Evolutionary conservation across 2,329 filamentous ascomycete genomes (phyloP).

Genomic region (Alternaria brassicicola): DNA sequence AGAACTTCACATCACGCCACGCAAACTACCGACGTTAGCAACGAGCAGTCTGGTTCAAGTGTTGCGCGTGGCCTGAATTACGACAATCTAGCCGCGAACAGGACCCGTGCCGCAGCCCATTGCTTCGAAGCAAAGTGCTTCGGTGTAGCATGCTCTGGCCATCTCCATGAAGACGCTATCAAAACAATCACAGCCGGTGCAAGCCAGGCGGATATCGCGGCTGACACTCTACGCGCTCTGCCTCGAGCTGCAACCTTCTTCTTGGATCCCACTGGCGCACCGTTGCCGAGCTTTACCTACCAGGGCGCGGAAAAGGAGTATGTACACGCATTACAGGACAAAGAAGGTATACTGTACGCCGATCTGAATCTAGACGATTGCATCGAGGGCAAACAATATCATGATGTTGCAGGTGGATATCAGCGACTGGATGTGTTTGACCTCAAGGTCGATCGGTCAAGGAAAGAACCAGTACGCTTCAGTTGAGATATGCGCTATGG

Average conservation of each 20-base stretch:
- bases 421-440: conserved; percentile 62
- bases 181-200: conserved; percentile 42
- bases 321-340: conserved; percentile 51
- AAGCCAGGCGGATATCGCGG: conserved; percentile 34
- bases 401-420: conserved; percentile 63
- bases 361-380: conserved; percentile 58
- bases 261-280: conserved; percentile 58
- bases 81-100: conserved; percentile 61
- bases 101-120: conserved; percentile 60
- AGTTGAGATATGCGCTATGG: neutral
- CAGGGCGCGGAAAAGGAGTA: conserved; percentile 26
- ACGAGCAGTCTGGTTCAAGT: neutral
- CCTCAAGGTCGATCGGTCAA: conserved; percentile 54
- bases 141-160: conserved; percentile 57
- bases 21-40: neutral
- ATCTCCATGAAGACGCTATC: conserved; percentile 52
- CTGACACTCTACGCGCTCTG: conserved; percentile 45
- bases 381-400: conserved; percentile 63
- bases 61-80: conserved; percentile 49
- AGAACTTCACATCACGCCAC: conserved; percentile 21
- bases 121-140: conserved; percentile 66
- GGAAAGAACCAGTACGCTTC: conserved; percentile 18
- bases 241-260: conserved; percentile 58
- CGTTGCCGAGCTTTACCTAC: conserved; percentile 49
- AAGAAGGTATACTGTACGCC: conserved; percentile 60